Base-by-base conservation (phyloP, 306 rosid genomes). In the Macrotyloma uniflorum region DNA sequence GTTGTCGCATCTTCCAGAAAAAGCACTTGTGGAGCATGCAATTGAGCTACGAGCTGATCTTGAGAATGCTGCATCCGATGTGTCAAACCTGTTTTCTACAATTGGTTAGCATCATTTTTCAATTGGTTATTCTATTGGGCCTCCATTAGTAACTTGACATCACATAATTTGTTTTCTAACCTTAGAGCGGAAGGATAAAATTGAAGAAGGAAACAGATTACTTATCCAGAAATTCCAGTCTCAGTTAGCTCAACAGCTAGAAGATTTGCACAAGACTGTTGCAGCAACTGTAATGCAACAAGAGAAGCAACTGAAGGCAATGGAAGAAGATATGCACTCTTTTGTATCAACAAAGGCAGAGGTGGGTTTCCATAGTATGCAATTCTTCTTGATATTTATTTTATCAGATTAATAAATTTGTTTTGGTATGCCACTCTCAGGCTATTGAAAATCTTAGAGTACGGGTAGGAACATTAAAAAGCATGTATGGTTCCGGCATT, bases 1-100 rank as follows among this genome's bases (percentile, higher is more conserved):
- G 22, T 14, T 30, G 11, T 7, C 15, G 42, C 67, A 28, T 61
- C 3, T 53, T 64, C 51, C 88, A 96, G 99, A 96, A 86, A 96
- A 86, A 86, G 86, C 93, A 68, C 98, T 96, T 35, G 87, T 90
- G 72, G 98, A 93, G 74, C 91, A 80, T 73, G 94, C 98, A 74
- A 82, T 93, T 85, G 99, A 93, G 78, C 90, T 96, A 73, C 89
- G 96, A 79, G 85, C 90, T 58, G 99, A 96, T 89, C 91, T 96
- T n/a, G 97, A 96, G 85, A 90, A 90, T 86, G 99, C 97, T 63
- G 97, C 98, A 76, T 91, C 98, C 16, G 98, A 91, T 86, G 99
- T 93, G 74, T 85, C 98, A 49, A 86, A 86, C 72, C 85, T 96
- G 80, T 96, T 96, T 80, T 79, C 91, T 76, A 96, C 89, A 90